These are phyloP conservation scores for Stachybotrys elegans DNA, from an alignment of 2,329 filamentous ascomycete genomes.

Conservation along the genomic window DNA sequence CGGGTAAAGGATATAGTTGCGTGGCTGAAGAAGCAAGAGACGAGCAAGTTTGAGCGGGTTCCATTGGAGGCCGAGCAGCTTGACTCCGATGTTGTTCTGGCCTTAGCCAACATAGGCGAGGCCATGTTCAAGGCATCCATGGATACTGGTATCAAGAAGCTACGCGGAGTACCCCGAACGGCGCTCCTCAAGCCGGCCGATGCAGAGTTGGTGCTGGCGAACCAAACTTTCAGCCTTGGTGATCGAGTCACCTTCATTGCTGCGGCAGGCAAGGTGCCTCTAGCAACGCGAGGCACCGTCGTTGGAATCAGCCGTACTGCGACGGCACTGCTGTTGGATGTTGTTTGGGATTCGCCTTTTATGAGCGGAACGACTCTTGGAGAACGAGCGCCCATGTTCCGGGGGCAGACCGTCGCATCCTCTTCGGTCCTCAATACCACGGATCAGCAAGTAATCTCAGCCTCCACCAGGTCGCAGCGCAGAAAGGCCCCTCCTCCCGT, in stretches of 20 bases:
- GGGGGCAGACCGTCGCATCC: constrained; percentile 83
- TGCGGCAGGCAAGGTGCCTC: constrained; percentile 89
- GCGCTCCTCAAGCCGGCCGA: constrained; percentile 91
- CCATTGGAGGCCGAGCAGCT: constrained; percentile 94
- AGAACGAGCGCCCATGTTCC: constrained; percentile 86
- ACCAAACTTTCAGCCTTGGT: constrained; percentile 77
- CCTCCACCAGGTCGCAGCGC: constrained; percentile 47
- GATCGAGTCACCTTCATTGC: constrained; percentile 92
- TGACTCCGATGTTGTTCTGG: constrained; percentile 81
- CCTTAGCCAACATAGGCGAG: constrained; percentile 74
- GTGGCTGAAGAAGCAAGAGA: constrained; percentile 89
- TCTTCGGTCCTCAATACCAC: constrained; percentile 87
- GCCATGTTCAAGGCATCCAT: constrained; percentile 46
- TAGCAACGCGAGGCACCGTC: constrained; percentile 88
- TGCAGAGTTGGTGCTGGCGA: constrained; percentile 85
- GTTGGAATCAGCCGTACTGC: constrained; percentile 87
- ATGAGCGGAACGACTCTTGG: constrained; percentile 95
- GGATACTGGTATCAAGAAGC: constrained; percentile 57
- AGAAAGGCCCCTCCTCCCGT: constrained; percentile 46
- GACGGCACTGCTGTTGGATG: constrained; percentile 75
- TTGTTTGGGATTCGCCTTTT: constrained; percentile 91
- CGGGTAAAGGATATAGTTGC: constrained; percentile 90
- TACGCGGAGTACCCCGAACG: constrained; percentile 77
- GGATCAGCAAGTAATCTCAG: constrained; percentile 72
- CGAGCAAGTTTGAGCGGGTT: constrained; percentile 90